Evolutionary conservation across 148 eudicot genomes (phyloP), one percentile per base, ranked within the genome.

Genomic region (Cornus controversa): DNA sequence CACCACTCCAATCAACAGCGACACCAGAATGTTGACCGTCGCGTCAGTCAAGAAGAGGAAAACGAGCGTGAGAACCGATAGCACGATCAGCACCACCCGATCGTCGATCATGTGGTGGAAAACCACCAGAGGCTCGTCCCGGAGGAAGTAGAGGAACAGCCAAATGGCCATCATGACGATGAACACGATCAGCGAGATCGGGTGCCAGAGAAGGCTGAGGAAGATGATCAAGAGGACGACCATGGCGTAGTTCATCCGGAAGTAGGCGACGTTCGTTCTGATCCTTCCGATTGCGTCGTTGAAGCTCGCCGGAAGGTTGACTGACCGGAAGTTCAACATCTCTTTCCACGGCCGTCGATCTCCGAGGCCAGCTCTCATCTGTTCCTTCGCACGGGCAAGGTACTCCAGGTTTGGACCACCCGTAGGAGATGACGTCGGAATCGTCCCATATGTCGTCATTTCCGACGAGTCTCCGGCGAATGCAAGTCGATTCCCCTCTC

Each of bases 141-240:
- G 84, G 16, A 92, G 90, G 79, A 94, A 94, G 86, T 87, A 92
- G 26, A 94, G 82, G 79, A 83, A 88, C 14, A 91, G 70, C 98
- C 98, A 94, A 4, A 66, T 82, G n/a, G 85, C 86, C 85, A 92
- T 85, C 85, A 85, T 73, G 31, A 74, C 80, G 65, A 90, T 27
- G 73, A 92, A 86, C 25, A 91, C 91, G 80, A 94, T 79, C 72
- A 94, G 90, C n/a, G 98, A 92, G 81, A 91, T 73, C 37, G 98
- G 96, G 82, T 92, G 92, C 89, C 89, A 91, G n/a, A 94, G 75
- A 15, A 94, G 90, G 70, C 96, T 86, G 15, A 92, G 76, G 81
- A 94, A 92, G 58, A 94, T 81, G 66, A 89, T 60, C 0, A 86
- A 0, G 23, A 94, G 89, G 27, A 85, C 70, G 66, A 86, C 24